phyloP scores from a whole-genome alignment of 1,284 basidiomycete species.

The Afroboletus lepidellus region DNA sequence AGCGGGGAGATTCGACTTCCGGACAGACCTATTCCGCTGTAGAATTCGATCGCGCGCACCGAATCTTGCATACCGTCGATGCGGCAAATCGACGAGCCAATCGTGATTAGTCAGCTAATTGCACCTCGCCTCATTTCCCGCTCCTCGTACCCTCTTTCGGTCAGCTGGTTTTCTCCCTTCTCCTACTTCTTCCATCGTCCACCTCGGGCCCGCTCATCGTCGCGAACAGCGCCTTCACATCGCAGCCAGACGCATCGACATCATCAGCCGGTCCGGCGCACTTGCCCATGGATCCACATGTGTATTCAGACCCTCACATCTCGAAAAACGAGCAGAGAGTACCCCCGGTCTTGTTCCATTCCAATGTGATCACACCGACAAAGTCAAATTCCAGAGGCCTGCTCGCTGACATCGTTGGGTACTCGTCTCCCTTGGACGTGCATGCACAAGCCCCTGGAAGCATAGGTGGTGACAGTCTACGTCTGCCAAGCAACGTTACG shows the following conservation, averaged over 20 bases:
- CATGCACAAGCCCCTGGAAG: conserved; percentile 17
- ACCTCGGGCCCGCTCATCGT: neutral
- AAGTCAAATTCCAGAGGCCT: conserved; percentile 10
- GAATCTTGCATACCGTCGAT: conserved; percentile 9
- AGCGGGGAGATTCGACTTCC: conserved; percentile 11
- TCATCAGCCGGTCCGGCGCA: neutral
- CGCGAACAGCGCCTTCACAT: neutral
- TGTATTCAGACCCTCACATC: conserved; percentile 5
- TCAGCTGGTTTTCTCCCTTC: conserved; percentile 5
- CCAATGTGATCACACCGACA: conserved; percentile 13
- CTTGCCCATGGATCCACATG: conserved; percentile 8
- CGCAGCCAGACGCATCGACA: neutral
- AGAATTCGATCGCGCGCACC: conserved; percentile 67
- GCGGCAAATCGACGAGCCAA: neutral
- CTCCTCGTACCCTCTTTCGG: conserved; percentile 2
- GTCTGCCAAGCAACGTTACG: conserved; percentile 7
- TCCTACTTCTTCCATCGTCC: conserved; percentile 2
- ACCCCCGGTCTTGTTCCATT: conserved; percentile 2
- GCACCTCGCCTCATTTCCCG: conserved; percentile 17
- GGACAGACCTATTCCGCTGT: conserved; percentile 66
- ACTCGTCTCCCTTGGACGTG: conserved; percentile 17
- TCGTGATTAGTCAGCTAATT: conserved; percentile 27
- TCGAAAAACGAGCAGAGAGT: conserved; percentile 4
- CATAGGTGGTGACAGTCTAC: conserved; percentile 4
- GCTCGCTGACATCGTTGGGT: conserved; percentile 17